Conservation (phyloP, 805 yeast genomes). For the Myxozyma lipomycoides region DNA sequence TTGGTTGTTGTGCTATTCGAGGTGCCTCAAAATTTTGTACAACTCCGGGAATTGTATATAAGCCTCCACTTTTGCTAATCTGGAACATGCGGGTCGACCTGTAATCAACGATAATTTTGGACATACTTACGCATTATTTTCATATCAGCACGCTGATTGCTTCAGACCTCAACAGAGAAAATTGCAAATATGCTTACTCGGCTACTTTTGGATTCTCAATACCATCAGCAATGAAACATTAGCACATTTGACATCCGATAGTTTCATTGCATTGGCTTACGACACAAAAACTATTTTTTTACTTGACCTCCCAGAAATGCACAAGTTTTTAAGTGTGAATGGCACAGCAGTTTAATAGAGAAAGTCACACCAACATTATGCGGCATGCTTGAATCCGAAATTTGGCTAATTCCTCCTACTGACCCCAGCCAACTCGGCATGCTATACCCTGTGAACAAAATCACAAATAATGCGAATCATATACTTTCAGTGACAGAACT, state of each 20-base stretch:
- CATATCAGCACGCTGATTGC: conserved; percentile 14
- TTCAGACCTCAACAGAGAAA: conserved; percentile 28
- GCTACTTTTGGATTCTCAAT: conserved; percentile 30
- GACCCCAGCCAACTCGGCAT: conserved; percentile 9
- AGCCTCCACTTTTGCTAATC: background rate
- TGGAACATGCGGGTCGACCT: conserved; percentile 8
- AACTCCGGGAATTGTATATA: conserved; percentile 12
- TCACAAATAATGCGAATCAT: conserved; percentile 10
- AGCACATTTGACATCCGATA: conserved; percentile 25
- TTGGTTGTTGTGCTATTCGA: conserved; percentile 29
- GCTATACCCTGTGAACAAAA: conserved; percentile 29
- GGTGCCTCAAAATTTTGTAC: conserved; percentile 30
- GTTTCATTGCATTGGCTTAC: conserved; percentile 27
- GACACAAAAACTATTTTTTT: conserved; percentile 18
- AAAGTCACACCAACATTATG: conserved; percentile 20
- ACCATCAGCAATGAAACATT: conserved; percentile 16
- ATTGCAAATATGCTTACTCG: conserved; percentile 33
- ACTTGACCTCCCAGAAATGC: conserved; percentile 19
- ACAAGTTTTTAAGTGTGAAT: conserved; percentile 12
- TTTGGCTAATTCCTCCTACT: conserved; percentile 29
- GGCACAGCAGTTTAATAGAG: conserved; percentile 17
- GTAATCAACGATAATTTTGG: conserved; percentile 9
- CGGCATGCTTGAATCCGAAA: conserved; percentile 22
- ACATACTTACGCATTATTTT: conserved; percentile 11
- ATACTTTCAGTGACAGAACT: conserved; percentile 17